Evolutionary conservation across 225 moss, liverwort and hornwort genomes (phyloP), one percentile per base, ranked within the genome.

Genomic region (Bryum argenteum): DNA sequence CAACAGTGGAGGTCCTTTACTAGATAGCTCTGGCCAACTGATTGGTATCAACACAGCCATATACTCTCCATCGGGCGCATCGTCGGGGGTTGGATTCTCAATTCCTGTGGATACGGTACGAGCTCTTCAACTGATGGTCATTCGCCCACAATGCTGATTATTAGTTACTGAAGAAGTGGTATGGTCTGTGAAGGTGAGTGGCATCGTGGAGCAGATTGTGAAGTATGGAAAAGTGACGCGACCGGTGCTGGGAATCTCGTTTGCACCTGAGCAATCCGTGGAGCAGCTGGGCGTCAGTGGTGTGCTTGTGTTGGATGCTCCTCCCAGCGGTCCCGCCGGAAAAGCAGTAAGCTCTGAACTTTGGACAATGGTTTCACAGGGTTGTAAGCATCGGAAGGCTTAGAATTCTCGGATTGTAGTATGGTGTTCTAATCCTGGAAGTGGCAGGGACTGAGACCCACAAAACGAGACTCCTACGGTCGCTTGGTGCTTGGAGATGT

Each of bases 201-300:
- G 94, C 61, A 98, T 98, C 18, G 98, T 94, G 66, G 94, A 94
- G 56, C 92, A 94, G 65, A 98, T 93, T 73, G 94, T 94, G 77
- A 98, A 82, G 74, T 98, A 77, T 79, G 98, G 98, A 53, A 94
- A 90, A 75, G 98, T 98, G 61, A 98, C 94, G 48, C 89, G 92
- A 57, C 98, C 98, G 17, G 88, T 98, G 62, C 80, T 94, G 62
- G 98, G 98, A 52, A 94, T 98, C 63, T 94, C 92, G 33, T 98
- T 94, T 83, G 92, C 98, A n/a, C 98, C 89, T 0, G 94, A 98
- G 73, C 94, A 98, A 86, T 90, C 91, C 62, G 94, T 98, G 28
- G 92, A 98, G 68, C 98, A 94, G 78, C 77, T 98, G 63, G 98
- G 94, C 64, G 92, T 98, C 56, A 92, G 92, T 61, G 94, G 98